Evolutionary conservation across 2,329 filamentous ascomycete species (phyloP), one percentile per base, ranked within the genome.

Genomic region (Diaporthe longicolla): DNA sequence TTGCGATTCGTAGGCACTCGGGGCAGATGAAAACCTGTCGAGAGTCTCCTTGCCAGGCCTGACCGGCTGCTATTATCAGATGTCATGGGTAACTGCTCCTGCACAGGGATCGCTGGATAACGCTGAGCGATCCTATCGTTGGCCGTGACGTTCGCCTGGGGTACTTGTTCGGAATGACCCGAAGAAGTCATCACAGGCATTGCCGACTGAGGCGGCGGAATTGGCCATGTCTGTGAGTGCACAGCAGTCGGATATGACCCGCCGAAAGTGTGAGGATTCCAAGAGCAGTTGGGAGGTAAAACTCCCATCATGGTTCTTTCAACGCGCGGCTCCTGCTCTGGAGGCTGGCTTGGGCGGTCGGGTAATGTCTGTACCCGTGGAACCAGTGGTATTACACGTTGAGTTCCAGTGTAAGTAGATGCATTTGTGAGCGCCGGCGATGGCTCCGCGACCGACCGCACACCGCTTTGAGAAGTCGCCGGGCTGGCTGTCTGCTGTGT

Each of bases 191-290:
- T 77, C 17, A 77, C 68, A 24, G 78, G 74, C 24, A 78, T 75
- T 66, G 76, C 71, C 29, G 81, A 78, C 19, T 78, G 71, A 24
- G 78, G 65, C 29, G 73, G 78, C 45, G 80, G 80, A 24, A 81
- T 82, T 32, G 88, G 87, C 88, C 88, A 90, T 11, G 87, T 89
- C 76, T 81, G 81, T 17, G 84, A 80, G 74, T 81, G 54, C 50
- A 75, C 57, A 5, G 37, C 61, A 59, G 61, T 70, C 21, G 84
- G 8, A 79, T 79, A 52, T 84, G 77, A 69, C 26, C 61, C 48
- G n/a, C 26, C 79, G 77, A n/a, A 78, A 66, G 69, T 73, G 52
- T 71, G 71, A 19, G 66, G 59, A 37, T 75, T 72, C 24, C 79
- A 78, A 45, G 71, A 78, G 26, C 69, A 72, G 43, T 15, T 75